Evolutionary conservation across 2,329 filamentous ascomycete genomes (phyloP).

Genomic region (Exophiala sp.): DNA sequence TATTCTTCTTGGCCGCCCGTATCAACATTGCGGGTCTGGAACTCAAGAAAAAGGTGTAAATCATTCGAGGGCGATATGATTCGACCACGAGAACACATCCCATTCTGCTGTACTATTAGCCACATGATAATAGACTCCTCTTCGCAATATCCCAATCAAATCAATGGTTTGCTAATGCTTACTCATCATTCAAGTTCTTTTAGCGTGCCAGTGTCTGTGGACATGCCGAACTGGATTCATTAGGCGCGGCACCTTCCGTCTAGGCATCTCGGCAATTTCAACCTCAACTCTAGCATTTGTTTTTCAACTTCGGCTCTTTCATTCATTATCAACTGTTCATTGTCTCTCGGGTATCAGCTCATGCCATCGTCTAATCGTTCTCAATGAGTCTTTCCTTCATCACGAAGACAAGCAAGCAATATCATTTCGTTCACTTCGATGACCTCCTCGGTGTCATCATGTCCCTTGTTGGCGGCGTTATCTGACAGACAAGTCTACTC

Average conservation of each 20-base stretch:
- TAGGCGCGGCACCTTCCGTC: no score
- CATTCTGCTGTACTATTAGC: not conserved
- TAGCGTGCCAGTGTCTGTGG: no score
- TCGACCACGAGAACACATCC: not conserved
- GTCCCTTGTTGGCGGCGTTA: not conserved
- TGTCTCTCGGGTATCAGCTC: no score
- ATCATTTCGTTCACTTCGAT: not conserved
- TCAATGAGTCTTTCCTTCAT: not conserved
- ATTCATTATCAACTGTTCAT: no score
- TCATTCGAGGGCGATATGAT: not conserved
- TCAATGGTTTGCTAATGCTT: no score
- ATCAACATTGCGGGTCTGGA: slow-evolving; percentile 33
- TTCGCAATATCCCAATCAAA: no score
- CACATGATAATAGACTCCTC: not conserved
- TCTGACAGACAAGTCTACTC: not conserved
- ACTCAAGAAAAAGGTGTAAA: slow-evolving; percentile 31
- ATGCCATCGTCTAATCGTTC: no score
- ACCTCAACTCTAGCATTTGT: no score
- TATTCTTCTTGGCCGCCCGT: slow-evolving; percentile 38
- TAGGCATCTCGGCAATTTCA: no score
- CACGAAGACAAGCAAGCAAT: not conserved
- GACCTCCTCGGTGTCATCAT: not conserved
- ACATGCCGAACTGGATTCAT: no score
- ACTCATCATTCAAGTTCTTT: no score
- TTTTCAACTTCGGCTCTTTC: no score